Evolutionary conservation across 2,329 filamentous ascomycete species (phyloP), one percentile per base, ranked within the genome.

Genomic region (Echinosphaeria canescens): DNA sequence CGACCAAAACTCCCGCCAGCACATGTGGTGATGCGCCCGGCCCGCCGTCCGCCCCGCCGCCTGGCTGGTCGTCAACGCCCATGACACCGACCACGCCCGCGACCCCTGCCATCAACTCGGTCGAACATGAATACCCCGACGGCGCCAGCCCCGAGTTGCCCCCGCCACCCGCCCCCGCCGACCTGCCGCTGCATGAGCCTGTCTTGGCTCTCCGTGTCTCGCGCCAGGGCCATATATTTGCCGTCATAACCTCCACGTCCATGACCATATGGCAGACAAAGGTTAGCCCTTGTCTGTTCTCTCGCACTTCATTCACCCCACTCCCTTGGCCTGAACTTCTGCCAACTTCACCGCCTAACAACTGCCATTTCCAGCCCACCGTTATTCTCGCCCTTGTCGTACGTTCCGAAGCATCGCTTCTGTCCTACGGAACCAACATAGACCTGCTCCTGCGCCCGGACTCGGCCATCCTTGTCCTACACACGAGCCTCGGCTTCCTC

Each of bases 201-300:
- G 68, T 93, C 29, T 53, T 80, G 33, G 76, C 78, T 5, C 55
- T 92, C 28, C 69, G 71, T 34, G 65, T 82, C 22, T 78, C 84
- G 3, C 69, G 84, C 24, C 73, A 65, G 29, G 84, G 84, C 22
- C 75, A 84, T 40, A 53, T 69, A 33, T 93, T 98, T 50, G 79
- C 79, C 27, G 81, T 81, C 25, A 80, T 93, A 42, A 93, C 85
- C 1, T 55, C 65, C 5, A 78, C 78, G 2, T 76, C 78, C 10
- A 68, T 98, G 46, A 81, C 78, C n/a, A 62, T 98, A 36, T 98
- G 88, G 88, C 88, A 98, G 53, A 85, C 80, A 29, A 85, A 85
- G 63, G 81, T 82, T 59, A 32, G 57, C 40, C n/a, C n/a, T n/a
- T n/a, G n/a, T n/a, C n/a, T n/a, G n/a, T n/a, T n/a, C n/a, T n/a